phyloP scores from a whole-genome alignment of 2,329 filamentous ascomycete species.

The Trichoderma sp. region DNA sequence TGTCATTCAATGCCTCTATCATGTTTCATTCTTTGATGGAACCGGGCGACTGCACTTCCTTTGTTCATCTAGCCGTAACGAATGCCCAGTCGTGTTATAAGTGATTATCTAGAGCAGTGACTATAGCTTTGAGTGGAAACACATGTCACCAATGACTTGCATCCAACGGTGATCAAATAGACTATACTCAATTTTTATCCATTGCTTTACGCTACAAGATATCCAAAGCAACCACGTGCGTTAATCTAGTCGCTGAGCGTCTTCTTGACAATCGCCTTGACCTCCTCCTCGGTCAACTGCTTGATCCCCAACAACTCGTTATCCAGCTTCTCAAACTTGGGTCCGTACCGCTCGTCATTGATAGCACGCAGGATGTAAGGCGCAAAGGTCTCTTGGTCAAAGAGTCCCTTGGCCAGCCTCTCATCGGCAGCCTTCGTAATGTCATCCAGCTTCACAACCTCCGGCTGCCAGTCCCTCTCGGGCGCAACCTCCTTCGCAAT shows the following conservation, averaged over 20 bases:
- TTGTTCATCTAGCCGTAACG: too few species aligned
- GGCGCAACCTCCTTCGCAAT: constrained; percentile 53
- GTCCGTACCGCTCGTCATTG: constrained; percentile 40
- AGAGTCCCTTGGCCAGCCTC: constrained; percentile 38
- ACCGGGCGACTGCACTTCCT: too few species aligned
- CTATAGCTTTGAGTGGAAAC: too few species aligned
- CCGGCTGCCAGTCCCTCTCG: constrained; percentile 51
- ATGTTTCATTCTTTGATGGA: too few species aligned
- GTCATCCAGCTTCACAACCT: constrained; percentile 39
- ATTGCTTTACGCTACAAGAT: too few species aligned
- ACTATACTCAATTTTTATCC: too few species aligned
- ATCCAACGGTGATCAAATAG: too few species aligned
- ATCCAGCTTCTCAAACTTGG: constrained; percentile 43
- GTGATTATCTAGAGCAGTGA: too few species aligned
- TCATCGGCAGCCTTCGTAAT: constrained; percentile 36
- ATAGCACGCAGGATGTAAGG: constrained; percentile 41
- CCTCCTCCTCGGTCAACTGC: constrained; percentile 44
- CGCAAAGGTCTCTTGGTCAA: constrained; percentile 38
- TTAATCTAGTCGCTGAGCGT: constrained; percentile 19
- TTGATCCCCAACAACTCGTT: constrained; percentile 51
- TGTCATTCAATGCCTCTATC: too few species aligned
- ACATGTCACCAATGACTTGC: too few species aligned
- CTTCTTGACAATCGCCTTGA: constrained; percentile 40
- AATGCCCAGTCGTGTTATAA: too few species aligned
- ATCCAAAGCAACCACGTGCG: too few species aligned